Conservation (phyloP, 345 rosid genomes). For the Gynandropsis gynandra region DNA sequence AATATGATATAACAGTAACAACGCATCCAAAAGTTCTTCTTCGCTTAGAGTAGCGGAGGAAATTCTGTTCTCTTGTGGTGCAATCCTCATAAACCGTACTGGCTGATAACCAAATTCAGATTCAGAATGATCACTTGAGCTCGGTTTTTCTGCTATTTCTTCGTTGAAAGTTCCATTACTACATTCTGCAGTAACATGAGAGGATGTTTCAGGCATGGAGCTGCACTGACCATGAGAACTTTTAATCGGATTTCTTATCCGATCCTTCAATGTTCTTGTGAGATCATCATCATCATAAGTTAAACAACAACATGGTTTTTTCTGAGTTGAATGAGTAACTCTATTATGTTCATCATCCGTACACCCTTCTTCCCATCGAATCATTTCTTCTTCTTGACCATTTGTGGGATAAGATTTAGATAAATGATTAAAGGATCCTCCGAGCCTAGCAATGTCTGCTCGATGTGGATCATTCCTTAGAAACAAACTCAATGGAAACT, state of each 20-base stretch:
- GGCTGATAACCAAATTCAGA: slow-evolving; percentile 72
- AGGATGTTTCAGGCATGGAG: slow-evolving; percentile 70
- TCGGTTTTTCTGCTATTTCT: slow-evolving; percentile 85
- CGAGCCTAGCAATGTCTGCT: slow-evolving; percentile 84
- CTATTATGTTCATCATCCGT: slow-evolving; percentile 73
- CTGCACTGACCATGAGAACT: slow-evolving; percentile 56
- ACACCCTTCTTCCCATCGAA: slow-evolving; percentile 96
- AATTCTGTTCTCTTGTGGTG: slow-evolving; percentile 45
- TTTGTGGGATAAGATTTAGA: slow-evolving; percentile 57
- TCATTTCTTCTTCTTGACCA: slow-evolving; percentile 61
- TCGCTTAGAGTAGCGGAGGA: slow-evolving; percentile 66
- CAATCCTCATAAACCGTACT: slow-evolving; percentile 41
- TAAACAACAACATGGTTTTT: slow-evolving; percentile 94
- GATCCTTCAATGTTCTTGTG: slow-evolving; percentile 54
- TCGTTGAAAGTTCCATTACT: slow-evolving; percentile 67
- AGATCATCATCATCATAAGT: slow-evolving; percentile 56
- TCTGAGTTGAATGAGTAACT: slow-evolving; percentile 65
- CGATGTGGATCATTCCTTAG: slow-evolving; percentile 72
- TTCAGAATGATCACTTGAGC: slow-evolving; percentile 83
- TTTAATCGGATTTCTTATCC: slow-evolving; percentile 43
- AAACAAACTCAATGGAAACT: slow-evolving; percentile 74
- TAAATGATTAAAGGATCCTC: slow-evolving; percentile 82
- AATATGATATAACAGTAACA: slow-evolving; percentile 70
- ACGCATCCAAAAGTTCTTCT: slow-evolving; percentile 84
- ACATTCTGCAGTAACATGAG: slow-evolving; percentile 84